Evolutionary conservation across 2,329 filamentous ascomycete genomes (phyloP), one percentile per base, ranked within the genome.

Genomic region (Stagonosporopsis cucurbitacearum): DNA sequence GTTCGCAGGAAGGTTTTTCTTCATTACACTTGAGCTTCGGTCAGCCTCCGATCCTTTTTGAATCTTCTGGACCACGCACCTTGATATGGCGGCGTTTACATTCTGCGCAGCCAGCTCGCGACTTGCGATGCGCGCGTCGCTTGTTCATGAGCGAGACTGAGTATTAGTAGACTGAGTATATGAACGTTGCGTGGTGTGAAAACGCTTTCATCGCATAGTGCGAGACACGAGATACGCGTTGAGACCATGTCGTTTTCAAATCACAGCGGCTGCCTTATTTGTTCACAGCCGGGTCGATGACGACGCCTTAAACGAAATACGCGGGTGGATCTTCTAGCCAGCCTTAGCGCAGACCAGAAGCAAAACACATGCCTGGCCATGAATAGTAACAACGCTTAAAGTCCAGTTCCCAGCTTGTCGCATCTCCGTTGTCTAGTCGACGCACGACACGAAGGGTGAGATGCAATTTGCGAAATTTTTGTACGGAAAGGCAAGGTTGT

Each of bases 1-100:
- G 54, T 12, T 20, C 11, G 23, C 60, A 66, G 25, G 40, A 39
- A 2, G 59, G 62, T 40, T 64, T 56, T 26, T 36, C 51, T 56
- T 66, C 60, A 39, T 54, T 47, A 57, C 61, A 65, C 63, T 65
- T 19, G 12, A n/a, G 22, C 13, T 13, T 39, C 11, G 5, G 37
- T 40, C 37, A 30, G 17, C 6, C 6, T 35, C 9, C 15, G 15
- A 15, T 19, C 33, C 33, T 6, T 6, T 35, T n/a, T 6, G 6
- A 35, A 7, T 35, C 4, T n/a, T 6, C 7, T 17, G n/a, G 26
- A 28, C 5, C 5, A 51, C 39, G 1, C 37, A 44, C 39, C 28
- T 51, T 65, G 44, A 65, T 65, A 13, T 58, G 53, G 12, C 63
- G 56, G 23, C 59, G 59, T 28, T 60, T 65, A 22, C 61, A 64